Percentiles rank a stretch among this genome's conserved stretches.
phyloP scores from a whole-genome alignment of 805 yeast species.

The Candida ulmi region DNA sequence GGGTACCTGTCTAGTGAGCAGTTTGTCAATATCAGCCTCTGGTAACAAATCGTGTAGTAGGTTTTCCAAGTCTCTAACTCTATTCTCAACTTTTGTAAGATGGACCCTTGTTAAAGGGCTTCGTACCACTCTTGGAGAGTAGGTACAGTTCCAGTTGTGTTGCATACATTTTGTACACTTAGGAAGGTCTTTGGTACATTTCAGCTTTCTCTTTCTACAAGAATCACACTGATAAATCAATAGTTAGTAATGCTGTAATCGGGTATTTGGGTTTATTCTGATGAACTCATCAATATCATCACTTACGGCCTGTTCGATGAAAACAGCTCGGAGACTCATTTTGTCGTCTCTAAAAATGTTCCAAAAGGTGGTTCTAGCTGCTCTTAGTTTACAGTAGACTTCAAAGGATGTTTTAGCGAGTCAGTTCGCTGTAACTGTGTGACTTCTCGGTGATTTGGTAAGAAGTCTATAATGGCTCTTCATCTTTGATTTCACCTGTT shows the following conservation, averaged over 20 bases:
- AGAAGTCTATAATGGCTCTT: too few relatives aligned
- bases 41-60: conserved; percentile 40
- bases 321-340: conserved; percentile 17
- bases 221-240: conserved; percentile 54
- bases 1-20: conserved; percentile 19
- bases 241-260: too few relatives aligned
- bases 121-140: conserved; percentile 72
- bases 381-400: too few relatives aligned
- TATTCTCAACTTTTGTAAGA: conserved; percentile 67
- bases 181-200: conserved; percentile 76
- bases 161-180: conserved; percentile 68
- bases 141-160: conserved; percentile 69
- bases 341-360: neutral
- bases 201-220: conserved; percentile 72
- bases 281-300: too few relatives aligned
- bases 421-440: too few relatives aligned
- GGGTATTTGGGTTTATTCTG: too few relatives aligned
- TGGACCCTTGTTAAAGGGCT: conserved; percentile 81
- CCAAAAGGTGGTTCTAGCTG: neutral
- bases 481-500: too few relatives aligned
- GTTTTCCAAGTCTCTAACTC: conserved; percentile 41
- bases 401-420: too few relatives aligned
- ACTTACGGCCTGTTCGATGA: conserved; percentile 25
- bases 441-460: too few relatives aligned
- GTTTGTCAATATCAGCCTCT: conserved; percentile 38